phyloP scores from a whole-genome alignment of 2,329 filamentous ascomycete species.

The Beauveria sp. region DNA sequence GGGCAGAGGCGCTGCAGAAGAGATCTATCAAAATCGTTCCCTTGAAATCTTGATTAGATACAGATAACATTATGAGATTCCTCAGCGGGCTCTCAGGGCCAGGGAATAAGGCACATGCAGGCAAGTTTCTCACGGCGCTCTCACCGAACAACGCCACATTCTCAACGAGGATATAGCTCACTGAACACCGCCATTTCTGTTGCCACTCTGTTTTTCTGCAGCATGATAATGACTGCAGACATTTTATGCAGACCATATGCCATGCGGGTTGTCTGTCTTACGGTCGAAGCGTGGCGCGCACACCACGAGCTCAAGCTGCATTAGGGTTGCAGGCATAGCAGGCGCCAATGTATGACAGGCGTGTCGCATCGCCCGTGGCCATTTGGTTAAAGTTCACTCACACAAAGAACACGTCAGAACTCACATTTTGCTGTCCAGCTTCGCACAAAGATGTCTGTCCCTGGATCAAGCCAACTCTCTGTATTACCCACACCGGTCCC shows the following conservation, averaged over 20 bases:
- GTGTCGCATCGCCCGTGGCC: neutral
- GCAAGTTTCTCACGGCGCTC: too few species aligned
- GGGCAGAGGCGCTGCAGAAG: neutral
- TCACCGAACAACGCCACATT: neutral
- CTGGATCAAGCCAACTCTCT: neutral
- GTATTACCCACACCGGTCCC: neutral
- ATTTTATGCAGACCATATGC: neutral
- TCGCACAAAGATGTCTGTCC: neutral
- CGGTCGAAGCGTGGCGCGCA: neutral
- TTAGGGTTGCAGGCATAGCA: neutral
- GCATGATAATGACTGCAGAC: neutral
- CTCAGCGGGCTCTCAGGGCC: too few species aligned
- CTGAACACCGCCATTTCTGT: neutral
- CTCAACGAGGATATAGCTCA: neutral
- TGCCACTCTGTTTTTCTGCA: neutral
- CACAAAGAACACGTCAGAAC: neutral
- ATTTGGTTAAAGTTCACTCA: neutral
- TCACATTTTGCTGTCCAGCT: neutral
- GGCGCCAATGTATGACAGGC: neutral
- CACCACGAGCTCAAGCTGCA: neutral
- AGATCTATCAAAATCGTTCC: neutral
- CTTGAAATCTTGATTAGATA: neutral
- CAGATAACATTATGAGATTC: neutral
- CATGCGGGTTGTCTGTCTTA: neutral
- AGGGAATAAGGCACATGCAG: too few species aligned